Base-by-base conservation (phyloP, 1,284 basidiomycete species). In the Cerrena zonata region DNA sequence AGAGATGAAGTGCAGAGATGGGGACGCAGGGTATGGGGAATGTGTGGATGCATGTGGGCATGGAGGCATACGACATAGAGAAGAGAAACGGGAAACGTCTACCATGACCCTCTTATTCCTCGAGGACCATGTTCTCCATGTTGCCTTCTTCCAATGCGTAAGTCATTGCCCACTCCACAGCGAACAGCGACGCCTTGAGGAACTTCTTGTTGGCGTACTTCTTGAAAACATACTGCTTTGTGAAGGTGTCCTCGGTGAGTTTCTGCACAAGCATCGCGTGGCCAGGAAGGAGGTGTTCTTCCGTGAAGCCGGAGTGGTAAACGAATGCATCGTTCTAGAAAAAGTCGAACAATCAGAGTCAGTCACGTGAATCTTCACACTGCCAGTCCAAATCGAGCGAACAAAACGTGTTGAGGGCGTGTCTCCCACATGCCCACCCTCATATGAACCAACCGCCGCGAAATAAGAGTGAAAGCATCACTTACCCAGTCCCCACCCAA, bases 181-280 rank as follows among this genome's bases (percentile, higher is more conserved):
- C 86, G 61, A 81, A 89, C 37, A 79, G 64, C 12, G 86, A 84
- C 21, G 86, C 94, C 69, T 94, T 91, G 65, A 97, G 81, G 80
- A 94, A 96, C 74, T 94, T 93, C 82, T 94, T 95, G 79, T 91
- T 85, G 48, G 92, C 84, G 69, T 99, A 99, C 76, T 99, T 99
- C 75, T 89, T 89, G 81, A 84, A 96, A 27, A 96, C 89, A 69
- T 94, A 94, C 62, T 89, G 85, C 50, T 83, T 78, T 37, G 85
- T 79, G 68, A 99, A 98, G 55, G 82, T 82, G 1, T 80, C 73
- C 60, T 94, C 90, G 18, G 80, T 73, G 27, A 99, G 78, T 65
- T 91, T 89, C 67, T 94, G 91, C 52, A 94, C 76, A 51, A 99
- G 78, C 65, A 91, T 77, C 48, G 82, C 76, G 60, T 94, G 88